Evolutionary conservation across 1,284 basidiomycete species (phyloP).

Genomic region (Irpex lacteus): DNA sequence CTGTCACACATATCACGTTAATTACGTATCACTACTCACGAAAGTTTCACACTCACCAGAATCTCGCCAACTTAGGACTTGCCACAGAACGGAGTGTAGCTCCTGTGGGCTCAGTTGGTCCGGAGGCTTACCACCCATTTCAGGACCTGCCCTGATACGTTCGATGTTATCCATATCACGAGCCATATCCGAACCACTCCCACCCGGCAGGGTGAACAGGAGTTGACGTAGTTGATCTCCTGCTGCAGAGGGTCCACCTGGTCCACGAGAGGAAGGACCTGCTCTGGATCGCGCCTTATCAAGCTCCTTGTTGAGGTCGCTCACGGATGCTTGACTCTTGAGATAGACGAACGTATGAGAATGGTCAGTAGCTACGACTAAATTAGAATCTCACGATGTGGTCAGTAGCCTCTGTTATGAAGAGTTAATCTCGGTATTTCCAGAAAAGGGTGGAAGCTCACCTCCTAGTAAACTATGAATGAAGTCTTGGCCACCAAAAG

Average conservation of each 20-base stretch:
- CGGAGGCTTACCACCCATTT: conserved; percentile 57
- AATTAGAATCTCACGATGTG: conserved; percentile 51
- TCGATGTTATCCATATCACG: conserved; percentile 79
- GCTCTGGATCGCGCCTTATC: conserved; percentile 63
- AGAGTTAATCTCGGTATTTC: background rate
- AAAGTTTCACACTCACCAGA: conserved; percentile 21
- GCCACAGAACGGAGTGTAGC: conserved; percentile 81
- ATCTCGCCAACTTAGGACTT: conserved; percentile 85
- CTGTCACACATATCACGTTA: conserved; percentile 25
- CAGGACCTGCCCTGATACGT: conserved; percentile 60
- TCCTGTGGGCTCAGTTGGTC: conserved; percentile 89
- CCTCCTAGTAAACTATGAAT: conserved; percentile 73
- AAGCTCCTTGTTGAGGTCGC: conserved; percentile 82
- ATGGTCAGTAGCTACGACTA: background rate
- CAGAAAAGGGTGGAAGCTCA: conserved; percentile 27
- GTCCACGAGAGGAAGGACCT: conserved; percentile 22
- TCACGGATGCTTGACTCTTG: conserved; percentile 72
- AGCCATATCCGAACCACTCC: conserved; percentile 53
- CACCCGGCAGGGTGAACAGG: conserved; percentile 61
- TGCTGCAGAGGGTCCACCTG: conserved; percentile 36
- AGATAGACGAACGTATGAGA: background rate
- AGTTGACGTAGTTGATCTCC: conserved; percentile 49
- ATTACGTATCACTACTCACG: no score
- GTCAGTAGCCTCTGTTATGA: conserved; percentile 58
- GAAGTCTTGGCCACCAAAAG: conserved; percentile 88